Percentiles rank a stretch among this genome's conserved stretches.
phyloP scores from a whole-genome alignment of 2,329 filamentous ascomycete genomes.

The Falciphora oryzae region DNA sequence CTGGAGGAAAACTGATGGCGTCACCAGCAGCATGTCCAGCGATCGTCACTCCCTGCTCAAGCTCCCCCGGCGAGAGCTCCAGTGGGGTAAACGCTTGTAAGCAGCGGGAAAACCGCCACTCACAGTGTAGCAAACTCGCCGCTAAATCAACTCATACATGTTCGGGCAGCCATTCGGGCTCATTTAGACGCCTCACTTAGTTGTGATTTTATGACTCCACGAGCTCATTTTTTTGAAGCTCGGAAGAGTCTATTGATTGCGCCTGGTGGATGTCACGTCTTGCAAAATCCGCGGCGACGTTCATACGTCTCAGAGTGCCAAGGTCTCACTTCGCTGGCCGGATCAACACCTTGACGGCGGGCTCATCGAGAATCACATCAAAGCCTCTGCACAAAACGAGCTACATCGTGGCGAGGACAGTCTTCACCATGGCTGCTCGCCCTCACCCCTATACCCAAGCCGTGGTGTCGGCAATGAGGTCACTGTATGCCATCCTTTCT shows the following conservation, averaged over 20 bases:
- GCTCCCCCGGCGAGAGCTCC: neutral
- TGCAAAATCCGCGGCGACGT: neutral
- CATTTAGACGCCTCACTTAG: no score
- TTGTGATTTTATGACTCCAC: neutral
- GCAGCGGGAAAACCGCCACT: neutral
- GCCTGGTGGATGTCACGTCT: neutral
- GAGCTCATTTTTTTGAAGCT: neutral
- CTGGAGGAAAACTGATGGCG: no score
- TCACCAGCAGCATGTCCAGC: neutral
- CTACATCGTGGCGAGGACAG: neutral
- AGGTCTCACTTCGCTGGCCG: neutral
- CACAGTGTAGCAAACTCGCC: no score
- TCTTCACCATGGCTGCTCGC: neutral
- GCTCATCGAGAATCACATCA: neutral
- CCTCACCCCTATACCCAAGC: conserved; percentile 36
- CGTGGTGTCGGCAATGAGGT: conserved; percentile 76
- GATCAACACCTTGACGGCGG: neutral
- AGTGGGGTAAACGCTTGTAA: neutral
- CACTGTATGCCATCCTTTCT: conserved; percentile 57
- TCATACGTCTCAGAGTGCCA: neutral
- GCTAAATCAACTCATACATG: neutral
- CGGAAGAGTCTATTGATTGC: neutral
- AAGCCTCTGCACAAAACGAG: neutral
- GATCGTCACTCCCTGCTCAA: no score
- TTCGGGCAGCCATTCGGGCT: no score